Evolutionary conservation across 148 eudicot species (phyloP).

Genomic region (Camellia sinensis): DNA sequence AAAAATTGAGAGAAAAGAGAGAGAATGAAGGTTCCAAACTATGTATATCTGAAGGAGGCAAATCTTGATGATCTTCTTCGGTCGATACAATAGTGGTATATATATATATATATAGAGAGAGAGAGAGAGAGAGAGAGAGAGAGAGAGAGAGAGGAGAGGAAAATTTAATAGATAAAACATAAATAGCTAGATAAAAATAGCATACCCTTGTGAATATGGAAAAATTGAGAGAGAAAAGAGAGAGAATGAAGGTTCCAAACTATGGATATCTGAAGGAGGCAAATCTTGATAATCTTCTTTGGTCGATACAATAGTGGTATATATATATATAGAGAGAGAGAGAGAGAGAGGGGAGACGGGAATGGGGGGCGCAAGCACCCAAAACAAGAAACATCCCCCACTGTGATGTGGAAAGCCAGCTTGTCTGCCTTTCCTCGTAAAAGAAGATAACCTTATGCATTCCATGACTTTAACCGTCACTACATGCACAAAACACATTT

Average conservation of each 20-base stretch:
- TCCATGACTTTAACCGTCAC: conserved; percentile 16
- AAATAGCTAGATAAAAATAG: neutral
- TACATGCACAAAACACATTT: neutral
- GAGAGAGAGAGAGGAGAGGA: neutral
- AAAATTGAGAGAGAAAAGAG: neutral
- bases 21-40: neutral
- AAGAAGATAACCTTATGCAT: neutral
- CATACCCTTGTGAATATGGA: neutral
- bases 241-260: neutral
- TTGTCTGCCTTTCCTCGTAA: conserved; percentile 10
- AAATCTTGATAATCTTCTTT: neutral
- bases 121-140: too few species aligned
- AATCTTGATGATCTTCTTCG: neutral
- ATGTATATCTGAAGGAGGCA: neutral
- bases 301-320: neutral
- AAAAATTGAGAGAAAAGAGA: neutral
- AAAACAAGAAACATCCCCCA: neutral
- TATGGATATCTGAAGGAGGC: neutral
- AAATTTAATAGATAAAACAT: too few species aligned
- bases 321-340: neutral
- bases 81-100: neutral
- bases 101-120: too few species aligned
- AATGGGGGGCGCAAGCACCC: neutral
- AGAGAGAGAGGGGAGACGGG: neutral
- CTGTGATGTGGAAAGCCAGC: conserved; percentile 3